A percentile compares a stretch with the other conserved stretches of the same genome.
phyloP scores from a whole-genome alignment of 306 rosid genomes.

The Ochetophila trinervis region DNA sequence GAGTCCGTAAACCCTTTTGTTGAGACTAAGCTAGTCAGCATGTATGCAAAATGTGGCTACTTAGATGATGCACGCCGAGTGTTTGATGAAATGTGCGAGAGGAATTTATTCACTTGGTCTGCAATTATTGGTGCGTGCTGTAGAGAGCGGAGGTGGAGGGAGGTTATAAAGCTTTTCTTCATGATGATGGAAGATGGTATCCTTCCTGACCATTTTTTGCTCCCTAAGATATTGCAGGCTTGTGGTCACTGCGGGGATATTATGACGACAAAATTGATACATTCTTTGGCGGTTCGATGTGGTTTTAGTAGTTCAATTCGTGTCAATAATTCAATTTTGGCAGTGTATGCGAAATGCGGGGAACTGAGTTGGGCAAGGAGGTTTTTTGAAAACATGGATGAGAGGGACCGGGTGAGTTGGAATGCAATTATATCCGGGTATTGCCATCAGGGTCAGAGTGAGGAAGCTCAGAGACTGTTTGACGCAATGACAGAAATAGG shows the following conservation, averaged over 20 bases:
- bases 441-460: slow-evolving; percentile 58
- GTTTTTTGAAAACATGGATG: slow-evolving; percentile 57
- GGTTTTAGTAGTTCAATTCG: slow-evolving; percentile 38
- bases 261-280: slow-evolving; percentile 52
- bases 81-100: slow-evolving; percentile 72
- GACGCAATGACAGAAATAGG: slow-evolving; percentile 61
- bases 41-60: slow-evolving; percentile 81
- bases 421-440: slow-evolving; percentile 65
- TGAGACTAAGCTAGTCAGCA: slow-evolving; percentile 76
- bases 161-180: slow-evolving; percentile 60
- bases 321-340: slow-evolving; percentile 57
- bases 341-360: slow-evolving; percentile 69
- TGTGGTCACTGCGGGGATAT: slow-evolving; percentile 60
- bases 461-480: slow-evolving; percentile 53
- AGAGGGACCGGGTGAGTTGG: slow-evolving; percentile 65
- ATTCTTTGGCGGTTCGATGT: slow-evolving; percentile 59
- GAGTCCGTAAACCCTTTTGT: slow-evolving; percentile 54
- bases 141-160: slow-evolving; percentile 60
- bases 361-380: slow-evolving; percentile 52
- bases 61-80: slow-evolving; percentile 73
- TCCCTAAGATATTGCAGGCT: slow-evolving; percentile 76
- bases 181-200: slow-evolving; percentile 59
- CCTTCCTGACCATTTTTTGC: slow-evolving; percentile 67
- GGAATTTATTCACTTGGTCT: slow-evolving; percentile 92
- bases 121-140: slow-evolving; percentile 88